Percentiles rank a stretch among this genome's conserved stretches.
Evolutionary conservation across 2,329 filamentous ascomycete species (phyloP).

Genomic region (Exophiala dermatitidis): DNA sequence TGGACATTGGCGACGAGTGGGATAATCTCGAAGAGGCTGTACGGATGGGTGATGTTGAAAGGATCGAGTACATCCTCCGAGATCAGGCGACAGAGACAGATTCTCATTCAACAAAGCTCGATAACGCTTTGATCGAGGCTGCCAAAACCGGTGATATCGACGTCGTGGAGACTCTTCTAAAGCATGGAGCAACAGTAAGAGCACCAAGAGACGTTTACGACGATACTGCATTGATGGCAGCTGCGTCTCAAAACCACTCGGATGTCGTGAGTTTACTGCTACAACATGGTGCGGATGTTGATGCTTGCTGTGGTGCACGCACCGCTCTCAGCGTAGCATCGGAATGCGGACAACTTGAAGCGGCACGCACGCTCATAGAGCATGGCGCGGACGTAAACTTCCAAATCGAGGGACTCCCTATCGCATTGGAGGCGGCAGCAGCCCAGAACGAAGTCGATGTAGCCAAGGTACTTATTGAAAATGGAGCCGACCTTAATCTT

Average conservation of each 20-base stretch:
- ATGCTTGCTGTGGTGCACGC: neutral
- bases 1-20: neutral
- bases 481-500: neutral
- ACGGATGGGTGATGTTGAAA: neutral
- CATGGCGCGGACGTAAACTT: neutral
- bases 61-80: neutral
- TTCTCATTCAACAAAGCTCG: neutral
- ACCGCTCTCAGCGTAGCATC: neutral
- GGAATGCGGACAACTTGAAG: neutral
- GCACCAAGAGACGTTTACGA: neutral
- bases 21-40: neutral
- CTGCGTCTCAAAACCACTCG: neutral
- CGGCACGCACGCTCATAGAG: neutral
- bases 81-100: neutral
- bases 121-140: neutral
- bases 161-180: neutral
- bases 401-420: neutral
- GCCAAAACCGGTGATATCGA: neutral
- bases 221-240: neutral
- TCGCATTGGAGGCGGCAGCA: neutral
- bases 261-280: neutral
- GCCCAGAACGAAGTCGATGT: neutral
- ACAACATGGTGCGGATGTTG: neutral
- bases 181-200: neutral
- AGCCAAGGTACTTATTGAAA: neutral